Conservation (phyloP, 2,329 filamentous ascomycete genomes). For the Hypomyces rosellus region DNA sequence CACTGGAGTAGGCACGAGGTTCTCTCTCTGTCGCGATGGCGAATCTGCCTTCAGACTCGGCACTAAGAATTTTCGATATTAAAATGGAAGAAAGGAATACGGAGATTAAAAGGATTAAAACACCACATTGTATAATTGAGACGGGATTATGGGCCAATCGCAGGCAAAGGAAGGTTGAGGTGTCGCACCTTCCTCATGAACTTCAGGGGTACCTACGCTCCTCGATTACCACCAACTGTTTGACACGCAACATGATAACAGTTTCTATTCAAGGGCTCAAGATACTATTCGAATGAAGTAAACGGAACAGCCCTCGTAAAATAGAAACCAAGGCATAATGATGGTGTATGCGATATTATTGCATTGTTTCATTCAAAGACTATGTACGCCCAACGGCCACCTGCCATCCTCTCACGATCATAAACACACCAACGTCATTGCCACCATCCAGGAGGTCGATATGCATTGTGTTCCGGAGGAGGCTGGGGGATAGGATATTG, state of each 20-base stretch:
- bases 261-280: too few relatives aligned
- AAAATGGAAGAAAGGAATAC: neutral
- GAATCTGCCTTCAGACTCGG: neutral
- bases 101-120: neutral
- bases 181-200: too few relatives aligned
- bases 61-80: neutral
- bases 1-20: neutral
- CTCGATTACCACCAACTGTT: too few relatives aligned
- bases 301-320: too few relatives aligned
- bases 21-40: neutral
- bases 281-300: too few relatives aligned
- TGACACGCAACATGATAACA: too few relatives aligned
- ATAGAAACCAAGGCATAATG: too few relatives aligned
- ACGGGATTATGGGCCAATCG: too few relatives aligned
- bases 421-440: neutral
- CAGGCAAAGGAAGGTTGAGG: too few relatives aligned
- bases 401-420: neutral
- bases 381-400: neutral
- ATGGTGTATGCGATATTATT: too few relatives aligned
- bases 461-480: neutral
- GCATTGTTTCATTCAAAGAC: neutral
- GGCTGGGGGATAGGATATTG: constrained; percentile 1
- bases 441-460: neutral
- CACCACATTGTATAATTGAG: too few relatives aligned
- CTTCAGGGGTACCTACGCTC: too few relatives aligned